Percentiles rank a stretch among this genome's conserved stretches.
phyloP scores from a whole-genome alignment of 345 rosid genomes.

The Durio zibethinus region DNA sequence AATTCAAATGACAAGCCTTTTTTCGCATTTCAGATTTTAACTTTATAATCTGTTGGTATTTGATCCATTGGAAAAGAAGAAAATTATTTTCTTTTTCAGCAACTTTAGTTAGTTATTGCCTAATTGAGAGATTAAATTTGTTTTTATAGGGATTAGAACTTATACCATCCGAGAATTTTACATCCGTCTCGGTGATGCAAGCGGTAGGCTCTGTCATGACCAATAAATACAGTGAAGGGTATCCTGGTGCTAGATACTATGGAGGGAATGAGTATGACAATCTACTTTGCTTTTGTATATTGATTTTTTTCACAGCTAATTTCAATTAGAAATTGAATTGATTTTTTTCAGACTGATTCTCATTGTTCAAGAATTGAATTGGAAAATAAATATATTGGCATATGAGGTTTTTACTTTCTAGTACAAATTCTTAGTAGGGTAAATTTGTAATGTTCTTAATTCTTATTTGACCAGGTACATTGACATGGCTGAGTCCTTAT shows the following conservation, averaged over 20 bases:
- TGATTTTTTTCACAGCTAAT: not conserved
- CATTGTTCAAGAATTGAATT: not conserved
- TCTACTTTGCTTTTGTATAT: not conserved
- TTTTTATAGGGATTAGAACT: constrained; percentile 74
- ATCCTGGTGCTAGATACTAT: constrained; percentile 94
- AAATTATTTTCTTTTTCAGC: not conserved
- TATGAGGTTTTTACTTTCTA: not conserved
- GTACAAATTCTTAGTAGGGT: not conserved
- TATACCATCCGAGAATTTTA: constrained; percentile 93
- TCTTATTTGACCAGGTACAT: constrained; percentile 54
- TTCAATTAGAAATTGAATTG: not conserved
- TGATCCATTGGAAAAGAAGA: not conserved
- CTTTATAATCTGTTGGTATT: not conserved
- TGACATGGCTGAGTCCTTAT: constrained; percentile 88
- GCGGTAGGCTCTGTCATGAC: constrained; percentile 98
- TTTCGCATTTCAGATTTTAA: not conserved
- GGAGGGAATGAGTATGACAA: constrained; percentile 87
- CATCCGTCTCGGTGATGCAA: constrained; percentile 91
- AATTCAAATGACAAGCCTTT: not conserved
- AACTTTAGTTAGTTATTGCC: not conserved
- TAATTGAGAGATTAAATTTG: not conserved
- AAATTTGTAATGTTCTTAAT: not conserved
- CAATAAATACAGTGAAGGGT: constrained; percentile 95
- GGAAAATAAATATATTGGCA: not conserved
- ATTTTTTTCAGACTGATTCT: not conserved